phyloP scores from a whole-genome alignment of 768 basidiomycete genomes.

The Rhizopogon roseolus region DNA sequence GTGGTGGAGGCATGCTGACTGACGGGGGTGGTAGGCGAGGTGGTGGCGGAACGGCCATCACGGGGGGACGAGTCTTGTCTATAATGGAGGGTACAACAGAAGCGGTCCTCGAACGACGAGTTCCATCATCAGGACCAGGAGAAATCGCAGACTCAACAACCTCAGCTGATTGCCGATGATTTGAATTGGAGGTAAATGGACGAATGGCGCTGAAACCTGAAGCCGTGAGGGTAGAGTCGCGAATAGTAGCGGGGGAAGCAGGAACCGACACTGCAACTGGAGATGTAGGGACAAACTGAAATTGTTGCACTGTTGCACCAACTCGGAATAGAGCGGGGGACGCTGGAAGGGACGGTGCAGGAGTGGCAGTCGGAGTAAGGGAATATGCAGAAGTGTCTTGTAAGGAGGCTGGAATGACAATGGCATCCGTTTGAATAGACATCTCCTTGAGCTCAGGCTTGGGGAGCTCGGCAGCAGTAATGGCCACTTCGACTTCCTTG shows the following conservation, averaged over 20 bases:
- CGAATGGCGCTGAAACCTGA: slow-evolving; percentile 35
- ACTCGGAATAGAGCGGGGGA: slow-evolving; percentile 50
- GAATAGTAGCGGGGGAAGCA: slow-evolving; percentile 35
- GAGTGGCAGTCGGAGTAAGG: slow-evolving; percentile 29
- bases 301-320: slow-evolving; percentile 52
- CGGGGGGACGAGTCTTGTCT: slow-evolving; percentile 81
- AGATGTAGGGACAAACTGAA: slow-evolving; percentile 56
- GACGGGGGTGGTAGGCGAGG: slow-evolving; percentile 71
- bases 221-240: slow-evolving; percentile 46
- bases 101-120: slow-evolving; percentile 54
- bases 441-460: slow-evolving; percentile 71
- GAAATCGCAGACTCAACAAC: slow-evolving; percentile 60
- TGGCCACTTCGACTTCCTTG: slow-evolving; percentile 22
- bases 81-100: slow-evolving; percentile 50
- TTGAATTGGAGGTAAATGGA: slow-evolving; percentile 48
- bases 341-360: slow-evolving; percentile 22
- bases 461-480: slow-evolving; percentile 29
- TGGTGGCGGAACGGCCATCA: slow-evolving; percentile 79
- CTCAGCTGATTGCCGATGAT: slow-evolving; percentile 54
- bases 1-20: slow-evolving; percentile 67
- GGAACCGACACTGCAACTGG: slow-evolving; percentile 18
- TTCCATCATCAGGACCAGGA: slow-evolving; percentile 41
- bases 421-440: slow-evolving; percentile 69
- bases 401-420: slow-evolving; percentile 22
- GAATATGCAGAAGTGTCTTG: slow-evolving; percentile 25